Base-by-base conservation (phyloP, 441 rosid species). In the Flueggea neowawraea region DNA sequence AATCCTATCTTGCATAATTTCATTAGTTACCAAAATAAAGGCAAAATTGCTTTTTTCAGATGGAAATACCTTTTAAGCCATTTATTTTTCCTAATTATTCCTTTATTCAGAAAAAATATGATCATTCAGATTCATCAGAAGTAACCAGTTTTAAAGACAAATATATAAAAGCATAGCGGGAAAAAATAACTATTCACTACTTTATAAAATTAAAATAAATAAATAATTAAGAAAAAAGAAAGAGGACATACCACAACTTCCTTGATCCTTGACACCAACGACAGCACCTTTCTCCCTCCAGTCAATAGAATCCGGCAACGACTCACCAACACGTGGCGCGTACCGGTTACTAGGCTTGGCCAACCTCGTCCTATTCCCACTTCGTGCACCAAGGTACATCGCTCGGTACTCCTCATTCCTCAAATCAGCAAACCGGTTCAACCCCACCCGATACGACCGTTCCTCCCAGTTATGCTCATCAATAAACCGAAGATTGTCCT, bases 241-340 rank as follows among this genome's bases (percentile, higher is more conserved):
- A 10, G 31, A 66, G 45, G 31, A 70, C 89, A 69, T 36, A 84
- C 91, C 91, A 31, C 98, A 90, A 70, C 88, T 74, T 62, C 96
- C 95, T 66, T 90, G 97, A 71, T 90, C 96, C 80, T 94, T 94
- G 75, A 94, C 93, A 1, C 44, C 82, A 16, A 12, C 80, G 22
- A 94, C 96, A 16, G 95, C 97, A n/a, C 97, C 97, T 62, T 89
- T 57, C 71, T 80, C 69, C 71, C 97, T 90, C 97, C 98, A 90
- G 63, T 90, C 97, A 75, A 94, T 81, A 49, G 76, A 78, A 2
- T 79, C 86, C 52, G 96, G 97, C 68, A 89, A 67, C 52, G 70
- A 60, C 58, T 90, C 98, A 17, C 91, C 89, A 13, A 78, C 76
- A 55, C 77, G 87, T 41, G 86, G 78, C 58, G n/a, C 48, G 66